These are phyloP conservation scores for Ceratocystis albifundus DNA, from an alignment of 2,329 filamentous ascomycete species.

Conservation along the genomic window DNA sequence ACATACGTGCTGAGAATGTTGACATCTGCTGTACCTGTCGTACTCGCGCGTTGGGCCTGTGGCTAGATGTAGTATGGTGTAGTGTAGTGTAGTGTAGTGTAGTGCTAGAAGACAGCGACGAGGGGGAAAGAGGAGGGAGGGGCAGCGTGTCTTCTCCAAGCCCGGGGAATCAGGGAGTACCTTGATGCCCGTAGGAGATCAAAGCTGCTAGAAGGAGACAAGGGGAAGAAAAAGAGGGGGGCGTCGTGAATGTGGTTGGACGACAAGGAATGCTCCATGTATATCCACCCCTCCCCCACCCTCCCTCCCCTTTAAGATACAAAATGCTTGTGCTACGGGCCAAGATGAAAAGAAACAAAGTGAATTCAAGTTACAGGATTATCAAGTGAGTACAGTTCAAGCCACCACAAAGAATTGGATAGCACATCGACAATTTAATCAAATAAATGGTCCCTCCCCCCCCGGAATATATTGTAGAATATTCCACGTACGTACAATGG, in stretches of 20 bases:
- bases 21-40: constrained; percentile 7
- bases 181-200: background rate
- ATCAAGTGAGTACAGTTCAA: no score
- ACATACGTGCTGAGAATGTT: background rate
- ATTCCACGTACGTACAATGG: background rate
- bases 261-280: no score
- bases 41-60: background rate
- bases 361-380: background rate
- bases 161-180: background rate
- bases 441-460: background rate
- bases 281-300: no score
- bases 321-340: background rate
- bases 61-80: background rate
- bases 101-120: background rate
- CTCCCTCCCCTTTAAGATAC: no score
- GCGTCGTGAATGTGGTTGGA: background rate
- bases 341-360: background rate
- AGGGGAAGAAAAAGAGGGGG: no score
- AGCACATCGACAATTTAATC: no score
- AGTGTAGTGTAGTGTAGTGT: background rate
- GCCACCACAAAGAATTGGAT: no score
- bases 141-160: background rate
- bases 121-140: background rate
- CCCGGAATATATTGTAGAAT: background rate
- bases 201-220: background rate